phyloP scores from a whole-genome alignment of 257 asterid species.

The Eustoma russellianum region DNA sequence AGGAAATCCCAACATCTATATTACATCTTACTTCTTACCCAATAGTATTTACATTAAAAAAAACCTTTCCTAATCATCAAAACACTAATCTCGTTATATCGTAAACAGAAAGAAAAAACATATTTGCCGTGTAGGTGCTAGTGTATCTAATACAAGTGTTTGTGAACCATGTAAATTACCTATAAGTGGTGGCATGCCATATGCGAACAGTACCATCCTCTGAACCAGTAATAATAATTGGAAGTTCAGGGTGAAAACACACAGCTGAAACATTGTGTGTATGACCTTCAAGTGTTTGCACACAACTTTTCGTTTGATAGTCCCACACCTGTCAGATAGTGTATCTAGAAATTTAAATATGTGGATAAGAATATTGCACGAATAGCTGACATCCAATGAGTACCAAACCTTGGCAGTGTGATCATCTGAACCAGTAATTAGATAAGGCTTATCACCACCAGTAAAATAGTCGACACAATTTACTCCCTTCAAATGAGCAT shows the following conservation, averaged over 20 bases:
- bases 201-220: slow-evolving; percentile 99
- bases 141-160: too few relatives aligned
- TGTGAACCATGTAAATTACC: slow-evolving; percentile 32
- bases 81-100: too few relatives aligned
- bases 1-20: too few relatives aligned
- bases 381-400: too few relatives aligned
- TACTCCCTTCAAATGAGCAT: slow-evolving; percentile 90
- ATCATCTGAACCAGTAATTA: slow-evolving; percentile 97
- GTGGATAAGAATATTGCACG: too few relatives aligned
- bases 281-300: slow-evolving; percentile 98
- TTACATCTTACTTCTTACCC: too few relatives aligned
- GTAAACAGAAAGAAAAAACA: too few relatives aligned
- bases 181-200: slow-evolving; percentile 96
- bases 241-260: slow-evolving; percentile 98
- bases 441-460: slow-evolving; percentile 94
- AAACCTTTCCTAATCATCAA: too few relatives aligned
- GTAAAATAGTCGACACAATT: slow-evolving; percentile 97
- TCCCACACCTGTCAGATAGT: slow-evolving; percentile 98
- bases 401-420: slow-evolving; percentile 93
- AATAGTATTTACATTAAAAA: too few relatives aligned
- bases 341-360: too few relatives aligned
- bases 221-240: slow-evolving; percentile 91
- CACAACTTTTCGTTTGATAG: slow-evolving; percentile 95
- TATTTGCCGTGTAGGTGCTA: too few relatives aligned
- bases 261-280: slow-evolving; percentile 99